phyloP scores from a whole-genome alignment of 169 alveolate species.

The Amoebophrya sp. region DNA sequence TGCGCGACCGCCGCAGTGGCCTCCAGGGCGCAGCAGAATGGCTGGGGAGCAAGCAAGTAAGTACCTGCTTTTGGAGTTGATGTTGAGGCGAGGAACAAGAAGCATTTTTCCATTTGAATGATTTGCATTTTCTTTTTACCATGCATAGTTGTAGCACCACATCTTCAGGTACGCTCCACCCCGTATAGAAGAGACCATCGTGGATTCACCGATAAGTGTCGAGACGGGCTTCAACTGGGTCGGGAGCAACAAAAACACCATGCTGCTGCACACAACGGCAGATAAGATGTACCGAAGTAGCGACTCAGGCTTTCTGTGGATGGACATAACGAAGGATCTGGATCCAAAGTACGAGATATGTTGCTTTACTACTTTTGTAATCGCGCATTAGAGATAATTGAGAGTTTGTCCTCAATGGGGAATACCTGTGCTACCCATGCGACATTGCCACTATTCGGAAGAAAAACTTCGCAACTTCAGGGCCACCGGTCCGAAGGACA shows the following conservation, averaged over 20 bases:
- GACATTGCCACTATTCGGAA: too few relatives aligned
- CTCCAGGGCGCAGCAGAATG: constrained; percentile 1
- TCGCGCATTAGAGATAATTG: too few relatives aligned
- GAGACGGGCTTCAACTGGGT: background rate
- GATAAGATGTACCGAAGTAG: background rate
- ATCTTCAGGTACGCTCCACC: background rate
- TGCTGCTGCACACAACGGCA: background rate
- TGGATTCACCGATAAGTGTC: background rate
- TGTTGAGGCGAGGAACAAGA: too few relatives aligned
- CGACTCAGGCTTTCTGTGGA: background rate
- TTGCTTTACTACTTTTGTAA: too few relatives aligned
- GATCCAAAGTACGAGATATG: background rate
- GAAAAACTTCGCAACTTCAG: background rate
- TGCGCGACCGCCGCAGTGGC: too few relatives aligned
- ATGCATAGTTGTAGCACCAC: too few relatives aligned
- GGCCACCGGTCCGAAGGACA: background rate
- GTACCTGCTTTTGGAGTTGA: too few relatives aligned
- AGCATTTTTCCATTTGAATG: too few relatives aligned
- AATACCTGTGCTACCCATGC: too few relatives aligned
- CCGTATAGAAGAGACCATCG: background rate
- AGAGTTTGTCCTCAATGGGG: too few relatives aligned
- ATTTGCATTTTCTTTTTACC: too few relatives aligned
- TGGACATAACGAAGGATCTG: background rate
- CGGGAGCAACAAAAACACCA: background rate
- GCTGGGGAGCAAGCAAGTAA: background rate